Evolutionary conservation across 495 filamentous ascomycete species (phyloP), one percentile per base, ranked within the genome.

Genomic region (Aspergillus biplanus): DNA sequence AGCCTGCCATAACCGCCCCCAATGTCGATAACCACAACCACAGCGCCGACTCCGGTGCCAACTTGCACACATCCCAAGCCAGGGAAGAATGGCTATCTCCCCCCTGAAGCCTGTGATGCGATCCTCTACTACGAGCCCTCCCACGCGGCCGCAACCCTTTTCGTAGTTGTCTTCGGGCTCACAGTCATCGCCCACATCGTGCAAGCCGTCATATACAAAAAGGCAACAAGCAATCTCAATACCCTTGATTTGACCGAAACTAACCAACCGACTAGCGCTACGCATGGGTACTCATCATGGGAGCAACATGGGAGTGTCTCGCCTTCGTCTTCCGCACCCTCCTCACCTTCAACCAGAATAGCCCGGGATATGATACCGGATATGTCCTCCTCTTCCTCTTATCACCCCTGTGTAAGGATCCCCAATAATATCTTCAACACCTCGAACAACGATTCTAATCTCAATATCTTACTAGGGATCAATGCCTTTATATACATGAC

Each of bases 401-500:
- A 42, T 66, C 77, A 33, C 69, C 71, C 34, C 60, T 70, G 1
- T 71, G 65, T 74, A 56, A 18, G 21, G 15, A 50, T 21, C 18
- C 15, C 15, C 15, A 9, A 16, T 21, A 5, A 16, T 21, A 12
- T 27, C 48, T 27, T 18, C 15, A 16, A 8, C 21, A 16, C 27
- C 15, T 31, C 21, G 33, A 53, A 53, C 18, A 1, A 33, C 4
- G 50, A 53, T n/a, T 44, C 11, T 9, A 53, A 32, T 31, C 12
- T 13, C 31, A 44, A 16, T 31, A 16, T n/a, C 21, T 39, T 6
- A 8, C 37, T 67, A 58, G 76, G 85, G 82, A 78, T 88, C 62
- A 89, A 90, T 42, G 87, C 87, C 4, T 90, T 85, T 66, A 76
- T 81, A n/a, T 91, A 90, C 77, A 89, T 90, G 87, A 81, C 84